Conservation (phyloP, 2,329 filamentous ascomycete genomes). For the Atkinsonella texensis region DNA sequence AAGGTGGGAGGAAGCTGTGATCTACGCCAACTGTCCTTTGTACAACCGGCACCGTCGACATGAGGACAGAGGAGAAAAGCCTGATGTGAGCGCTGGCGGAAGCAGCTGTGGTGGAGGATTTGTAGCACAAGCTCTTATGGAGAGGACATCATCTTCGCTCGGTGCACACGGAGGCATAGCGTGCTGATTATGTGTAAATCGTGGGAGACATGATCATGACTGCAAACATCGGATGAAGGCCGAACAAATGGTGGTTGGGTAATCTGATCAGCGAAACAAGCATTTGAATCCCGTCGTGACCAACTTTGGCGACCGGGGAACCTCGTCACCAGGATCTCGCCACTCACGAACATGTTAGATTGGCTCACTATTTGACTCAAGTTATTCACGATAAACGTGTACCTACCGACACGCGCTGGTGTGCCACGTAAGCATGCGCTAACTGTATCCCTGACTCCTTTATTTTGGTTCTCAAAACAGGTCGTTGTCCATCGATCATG, state of each 20-base stretch:
- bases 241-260: background rate
- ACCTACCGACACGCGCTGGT: no score
- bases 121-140: background rate
- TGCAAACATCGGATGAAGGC: background rate
- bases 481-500: no score
- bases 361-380: background rate
- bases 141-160: background rate
- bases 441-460: no score
- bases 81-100: background rate
- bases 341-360: background rate
- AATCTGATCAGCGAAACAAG: background rate
- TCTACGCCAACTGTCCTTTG: constrained; percentile 17
- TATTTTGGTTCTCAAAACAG: no score
- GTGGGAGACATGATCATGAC: background rate
- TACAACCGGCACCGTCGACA: constrained; percentile 10
- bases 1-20: constrained; percentile 25
- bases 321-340: background rate
- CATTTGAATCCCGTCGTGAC: background rate
- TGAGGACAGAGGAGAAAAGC: constrained; percentile 4
- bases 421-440: background rate
- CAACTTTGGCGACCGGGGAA: background rate
- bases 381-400: background rate
- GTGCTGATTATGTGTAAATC: background rate
- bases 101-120: background rate
- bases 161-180: background rate